Conservation (phyloP, 2,329 filamentous ascomycete species). For the Sporothrix euskadiensis region DNA sequence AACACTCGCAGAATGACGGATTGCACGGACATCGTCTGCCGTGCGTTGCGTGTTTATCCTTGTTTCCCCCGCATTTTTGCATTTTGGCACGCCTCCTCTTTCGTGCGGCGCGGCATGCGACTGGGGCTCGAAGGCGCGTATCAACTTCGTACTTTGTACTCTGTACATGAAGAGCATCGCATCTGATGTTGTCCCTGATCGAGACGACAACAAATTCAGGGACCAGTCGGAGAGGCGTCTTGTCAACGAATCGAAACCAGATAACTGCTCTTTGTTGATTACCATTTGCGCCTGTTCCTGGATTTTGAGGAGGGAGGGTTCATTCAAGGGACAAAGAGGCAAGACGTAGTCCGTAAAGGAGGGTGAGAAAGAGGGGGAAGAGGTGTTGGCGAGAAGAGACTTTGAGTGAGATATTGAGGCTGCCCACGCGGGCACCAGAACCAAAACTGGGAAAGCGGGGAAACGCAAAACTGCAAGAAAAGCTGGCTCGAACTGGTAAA, state of each 20-base stretch:
- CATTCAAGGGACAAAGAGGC: conserved; percentile 2
- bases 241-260: neutral
- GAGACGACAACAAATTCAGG: neutral
- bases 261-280: neutral
- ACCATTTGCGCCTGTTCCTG: conserved; percentile 17
- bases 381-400: neutral
- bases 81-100: conserved; percentile 1
- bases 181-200: neutral
- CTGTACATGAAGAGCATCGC: neutral
- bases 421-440: neutral
- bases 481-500: neutral
- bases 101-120: neutral
- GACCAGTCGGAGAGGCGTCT: neutral
- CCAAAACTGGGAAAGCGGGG: conserved; percentile 22
- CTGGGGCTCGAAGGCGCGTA: neutral
- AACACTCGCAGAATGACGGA: neutral
- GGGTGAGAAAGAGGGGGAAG: conserved; percentile 2
- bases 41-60: conserved; percentile 3
- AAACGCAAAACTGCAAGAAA: neutral
- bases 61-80: neutral
- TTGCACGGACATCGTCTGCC: conserved; percentile 6
- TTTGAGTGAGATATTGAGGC: neutral
- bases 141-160: neutral
- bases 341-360: neutral
- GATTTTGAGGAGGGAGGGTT: neutral